Percentiles rank a stretch among this genome's conserved stretches.
Conservation (phyloP, 2,329 filamentous ascomycete species). For the Capronia coronata region DNA sequence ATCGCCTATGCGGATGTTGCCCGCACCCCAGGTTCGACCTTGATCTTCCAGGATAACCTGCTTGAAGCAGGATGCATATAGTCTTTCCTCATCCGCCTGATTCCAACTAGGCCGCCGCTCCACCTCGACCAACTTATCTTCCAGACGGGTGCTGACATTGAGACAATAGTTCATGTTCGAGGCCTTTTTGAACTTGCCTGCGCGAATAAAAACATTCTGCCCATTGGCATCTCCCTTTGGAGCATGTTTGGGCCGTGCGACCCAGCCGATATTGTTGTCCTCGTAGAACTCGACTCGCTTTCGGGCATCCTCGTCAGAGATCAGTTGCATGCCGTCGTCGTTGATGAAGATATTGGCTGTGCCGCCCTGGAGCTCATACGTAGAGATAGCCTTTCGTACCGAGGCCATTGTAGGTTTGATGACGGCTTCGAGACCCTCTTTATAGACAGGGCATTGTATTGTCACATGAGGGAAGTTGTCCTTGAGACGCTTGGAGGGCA, state of each 20-base stretch:
- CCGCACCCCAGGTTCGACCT: constrained; percentile 60
- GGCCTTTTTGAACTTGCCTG: constrained; percentile 66
- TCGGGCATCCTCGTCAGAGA: constrained; percentile 39
- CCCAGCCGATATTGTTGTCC: constrained; percentile 47
- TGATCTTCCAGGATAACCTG: constrained; percentile 50
- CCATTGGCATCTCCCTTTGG: constrained; percentile 53
- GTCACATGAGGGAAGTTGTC: constrained; percentile 46
- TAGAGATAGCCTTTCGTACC: constrained; percentile 52
- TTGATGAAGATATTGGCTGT: constrained; percentile 36
- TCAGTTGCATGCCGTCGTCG: constrained; percentile 37
- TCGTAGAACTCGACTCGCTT: constrained; percentile 45
- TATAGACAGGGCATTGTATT: constrained; percentile 83
- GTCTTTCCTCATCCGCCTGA: constrained; percentile 36
- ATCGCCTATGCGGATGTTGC: constrained; percentile 78
- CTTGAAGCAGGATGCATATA: constrained; percentile 47
- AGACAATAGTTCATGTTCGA: constrained; percentile 71
- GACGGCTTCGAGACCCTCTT: constrained; percentile 69
- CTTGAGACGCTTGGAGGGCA: constrained; percentile 26
- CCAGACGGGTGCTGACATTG: constrained; percentile 55
- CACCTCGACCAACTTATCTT: constrained; percentile 46
- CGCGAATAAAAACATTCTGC: constrained; percentile 34
- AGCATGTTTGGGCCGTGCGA: constrained; percentile 46
- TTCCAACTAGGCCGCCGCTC: constrained; percentile 27
- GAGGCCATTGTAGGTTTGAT: constrained; percentile 53
- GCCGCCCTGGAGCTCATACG: constrained; percentile 53